These are phyloP conservation scores for Boletus tomentosulus DNA, from an alignment of 768 basidiomycete genomes.

Conservation along the genomic window DNA sequence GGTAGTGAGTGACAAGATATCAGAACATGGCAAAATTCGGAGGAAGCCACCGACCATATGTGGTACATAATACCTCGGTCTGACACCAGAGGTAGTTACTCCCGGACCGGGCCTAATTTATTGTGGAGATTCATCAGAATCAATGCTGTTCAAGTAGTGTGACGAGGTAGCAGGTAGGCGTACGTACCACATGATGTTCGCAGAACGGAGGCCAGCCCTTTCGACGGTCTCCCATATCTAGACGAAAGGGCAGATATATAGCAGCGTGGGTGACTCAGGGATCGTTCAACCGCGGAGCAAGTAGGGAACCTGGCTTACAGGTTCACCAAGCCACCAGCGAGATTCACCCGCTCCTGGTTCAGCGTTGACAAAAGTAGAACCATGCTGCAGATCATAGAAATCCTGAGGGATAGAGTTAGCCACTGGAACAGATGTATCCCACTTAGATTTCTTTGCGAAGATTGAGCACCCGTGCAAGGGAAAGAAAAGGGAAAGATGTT, in stretches of 20 bases:
- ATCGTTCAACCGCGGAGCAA: too few relatives aligned
- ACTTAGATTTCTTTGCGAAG: too few relatives aligned
- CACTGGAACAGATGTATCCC: background rate
- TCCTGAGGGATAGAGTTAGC: constrained; percentile 44
- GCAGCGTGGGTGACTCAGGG: too few relatives aligned
- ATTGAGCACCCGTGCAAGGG: too few relatives aligned
- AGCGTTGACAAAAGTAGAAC: constrained; percentile 65
- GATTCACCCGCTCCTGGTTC: constrained; percentile 52
- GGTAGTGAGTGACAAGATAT: background rate
- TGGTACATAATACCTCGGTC: constrained; percentile 11
- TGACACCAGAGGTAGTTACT: constrained; percentile 8
- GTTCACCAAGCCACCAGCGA: constrained; percentile 85
- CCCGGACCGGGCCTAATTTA: constrained; percentile 15
- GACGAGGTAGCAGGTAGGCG: background rate
- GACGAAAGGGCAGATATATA: too few relatives aligned
- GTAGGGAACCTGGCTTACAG: constrained; percentile 42
- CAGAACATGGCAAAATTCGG: background rate
- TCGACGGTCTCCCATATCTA: constrained; percentile 89
- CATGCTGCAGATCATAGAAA: constrained; percentile 69
- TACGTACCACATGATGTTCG: constrained; percentile 85
- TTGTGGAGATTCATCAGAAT: background rate
- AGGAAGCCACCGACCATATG: constrained; percentile 12
- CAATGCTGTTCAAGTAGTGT: background rate
- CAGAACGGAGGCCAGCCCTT: constrained; percentile 66
- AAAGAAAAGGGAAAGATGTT: background rate